A percentile compares a stretch with the other conserved stretches of the same genome.
Conservation (phyloP, 108 stramenopile species). For the Nannochloropsis oceanica region DNA sequence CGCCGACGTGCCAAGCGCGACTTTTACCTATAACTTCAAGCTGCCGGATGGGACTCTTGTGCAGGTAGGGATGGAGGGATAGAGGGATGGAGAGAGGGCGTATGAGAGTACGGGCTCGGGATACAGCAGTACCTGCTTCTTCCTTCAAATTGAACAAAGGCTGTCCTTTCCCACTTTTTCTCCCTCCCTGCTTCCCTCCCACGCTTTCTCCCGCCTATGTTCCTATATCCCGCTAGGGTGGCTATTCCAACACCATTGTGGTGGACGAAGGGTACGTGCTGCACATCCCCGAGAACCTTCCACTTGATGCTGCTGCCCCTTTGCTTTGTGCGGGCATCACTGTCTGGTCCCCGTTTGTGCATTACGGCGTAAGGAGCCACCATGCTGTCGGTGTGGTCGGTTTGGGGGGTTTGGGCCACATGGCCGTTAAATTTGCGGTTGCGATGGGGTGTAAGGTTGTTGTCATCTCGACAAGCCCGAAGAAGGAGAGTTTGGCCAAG, state of each 20-base stretch:
- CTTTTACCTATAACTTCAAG: neutral
- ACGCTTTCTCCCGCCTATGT: too few species aligned
- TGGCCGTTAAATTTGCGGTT: slow-evolving; percentile 12
- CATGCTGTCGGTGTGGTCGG: slow-evolving; percentile 1
- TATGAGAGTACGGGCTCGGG: too few species aligned
- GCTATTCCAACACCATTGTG: slow-evolving; percentile 1
- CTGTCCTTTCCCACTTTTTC: too few species aligned
- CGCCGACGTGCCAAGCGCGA: neutral
- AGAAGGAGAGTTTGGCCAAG: neutral
- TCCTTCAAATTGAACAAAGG: too few species aligned
- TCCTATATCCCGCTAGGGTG: neutral
- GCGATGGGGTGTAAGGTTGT: neutral
- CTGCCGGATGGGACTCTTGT: neutral
- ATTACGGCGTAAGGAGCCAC: neutral
- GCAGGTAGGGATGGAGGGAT: neutral
- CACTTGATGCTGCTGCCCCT: neutral
- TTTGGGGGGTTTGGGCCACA: slow-evolving; percentile 15
- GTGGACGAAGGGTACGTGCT: slow-evolving; percentile 3
- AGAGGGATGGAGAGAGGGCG: too few species aligned
- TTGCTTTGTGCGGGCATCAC: slow-evolving; percentile 18
- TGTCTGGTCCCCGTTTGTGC: slow-evolving; percentile 7
- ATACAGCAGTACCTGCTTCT: too few species aligned
- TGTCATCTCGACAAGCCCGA: neutral
- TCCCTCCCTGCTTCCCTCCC: too few species aligned
- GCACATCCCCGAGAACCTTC: slow-evolving; percentile 2